A percentile compares a stretch with the other conserved stretches of the same genome.
Conservation (phyloP, 176 grass and related monocot genomes). For the Tillandsia leiboldiana region DNA sequence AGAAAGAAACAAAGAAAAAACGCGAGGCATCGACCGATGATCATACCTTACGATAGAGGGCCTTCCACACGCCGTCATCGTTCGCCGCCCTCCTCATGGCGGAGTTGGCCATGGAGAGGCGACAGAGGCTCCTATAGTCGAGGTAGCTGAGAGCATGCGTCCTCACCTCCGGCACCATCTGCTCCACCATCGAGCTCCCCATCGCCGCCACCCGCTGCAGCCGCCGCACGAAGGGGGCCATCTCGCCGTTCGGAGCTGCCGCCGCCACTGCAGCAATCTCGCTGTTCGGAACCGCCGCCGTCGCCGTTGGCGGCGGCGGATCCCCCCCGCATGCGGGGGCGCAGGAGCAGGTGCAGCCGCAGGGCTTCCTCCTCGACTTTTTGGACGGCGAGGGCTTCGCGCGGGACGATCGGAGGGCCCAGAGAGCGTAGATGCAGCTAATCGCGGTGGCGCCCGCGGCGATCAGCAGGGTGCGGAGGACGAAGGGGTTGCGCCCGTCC, state of each 20-base stretch:
- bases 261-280: constrained; percentile 41
- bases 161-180: constrained; percentile 94
- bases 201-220: constrained; percentile 11
- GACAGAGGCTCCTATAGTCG: constrained; percentile 88
- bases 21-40: neutral
- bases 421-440: constrained; percentile 52
- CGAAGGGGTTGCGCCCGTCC: constrained; percentile 23
- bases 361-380: neutral
- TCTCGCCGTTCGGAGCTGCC: constrained; percentile 46
- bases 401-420: constrained; percentile 32
- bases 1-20: neutral
- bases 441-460: constrained; percentile 54
- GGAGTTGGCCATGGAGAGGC: constrained; percentile 95
- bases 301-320: no score
- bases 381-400: constrained; percentile 9
- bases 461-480: constrained; percentile 51
- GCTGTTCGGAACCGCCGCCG: constrained; percentile 19
- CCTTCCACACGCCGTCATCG: constrained; percentile 91
- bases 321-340: neutral
- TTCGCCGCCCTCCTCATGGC: constrained; percentile 94
- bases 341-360: constrained; percentile 21
- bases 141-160: constrained; percentile 95
- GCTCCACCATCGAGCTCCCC: constrained; percentile 93
- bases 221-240: constrained; percentile 13
- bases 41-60: constrained; percentile 72